Evolutionary conservation across 371 early-diverging fungal species (phyloP).

Genomic region (Mortierella sp.): DNA sequence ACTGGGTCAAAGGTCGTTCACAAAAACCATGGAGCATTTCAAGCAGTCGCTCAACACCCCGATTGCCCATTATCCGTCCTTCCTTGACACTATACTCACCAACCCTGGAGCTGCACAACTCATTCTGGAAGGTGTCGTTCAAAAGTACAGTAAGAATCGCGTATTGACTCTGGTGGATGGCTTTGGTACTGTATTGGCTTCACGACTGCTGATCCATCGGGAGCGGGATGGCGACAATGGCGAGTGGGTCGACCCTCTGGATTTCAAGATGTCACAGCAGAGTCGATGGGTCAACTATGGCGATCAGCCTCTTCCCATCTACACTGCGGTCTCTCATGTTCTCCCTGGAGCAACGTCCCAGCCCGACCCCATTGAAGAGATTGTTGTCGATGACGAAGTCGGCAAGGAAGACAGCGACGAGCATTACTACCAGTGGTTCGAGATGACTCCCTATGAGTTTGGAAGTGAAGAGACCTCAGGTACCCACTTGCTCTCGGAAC

Average conservation of each 20-base stretch:
- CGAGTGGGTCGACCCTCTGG: conserved; percentile 43
- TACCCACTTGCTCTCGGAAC: conserved; percentile 28
- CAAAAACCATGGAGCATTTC: conserved; percentile 53
- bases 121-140: conserved; percentile 64
- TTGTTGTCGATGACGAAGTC: conserved; percentile 44
- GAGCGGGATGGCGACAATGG: conserved; percentile 46
- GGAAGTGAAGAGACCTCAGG: conserved; percentile 81
- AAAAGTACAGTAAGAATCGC: conserved; percentile 65
- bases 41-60: conserved; percentile 38
- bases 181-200: conserved; percentile 75
- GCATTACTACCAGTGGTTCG: conserved; percentile 83
- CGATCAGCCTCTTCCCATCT: conserved; percentile 79
- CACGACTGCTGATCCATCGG: conserved; percentile 65
- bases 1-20: conserved; percentile 37
- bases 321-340: conserved; percentile 79
- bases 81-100: conserved; percentile 42
- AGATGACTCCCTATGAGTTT: conserved; percentile 83
- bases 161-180: conserved; percentile 75
- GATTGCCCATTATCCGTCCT: conserved; percentile 44
- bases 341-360: conserved; percentile 37
- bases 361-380: conserved; percentile 15
- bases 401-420: conserved; percentile 30
- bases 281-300: conserved; percentile 72
- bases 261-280: conserved; percentile 64
- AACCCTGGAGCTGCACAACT: conserved; percentile 61